Evolutionary conservation across 2,329 filamentous ascomycete genomes (phyloP), one percentile per base, ranked within the genome.

Genomic region (Pestalotiopsis sp.): DNA sequence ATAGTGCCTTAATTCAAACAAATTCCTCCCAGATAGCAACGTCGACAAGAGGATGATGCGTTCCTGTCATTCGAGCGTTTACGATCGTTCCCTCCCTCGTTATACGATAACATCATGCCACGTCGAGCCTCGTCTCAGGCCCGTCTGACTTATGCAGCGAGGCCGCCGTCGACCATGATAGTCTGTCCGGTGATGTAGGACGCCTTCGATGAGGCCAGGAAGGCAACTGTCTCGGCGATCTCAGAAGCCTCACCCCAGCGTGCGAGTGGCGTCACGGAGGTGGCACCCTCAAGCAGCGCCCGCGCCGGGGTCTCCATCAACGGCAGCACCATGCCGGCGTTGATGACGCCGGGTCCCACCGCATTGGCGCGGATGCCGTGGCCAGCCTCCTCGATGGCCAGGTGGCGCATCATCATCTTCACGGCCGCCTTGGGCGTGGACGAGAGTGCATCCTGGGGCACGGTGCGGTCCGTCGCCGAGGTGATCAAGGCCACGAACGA

Each of bases 151-250:
- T 64, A 68, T 14, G 66, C 66, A 58, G 66, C 45, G 1, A 70
- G 56, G 38, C 73, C 74, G 4, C 74, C 74, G 17, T 75, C 74
- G 38, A 75, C 69, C 57, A 68, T 70, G 39, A 74, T 49, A 3
- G 71, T 68, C 68, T 74, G 73, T 4, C 74, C 73, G 2, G 74
- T 74, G 39, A 75, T 65, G 58, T 66, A 75, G 2, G 70, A 71
- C 38, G 69, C 72, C 36, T 69, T 69, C 1, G 72, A 69, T 39
- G 72, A 71, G 23, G 70, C 68, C 23, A 75, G 61, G 59, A 75
- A 75, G 17, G 65, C 39, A 20, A 74, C 70, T 2, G 72, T 70
- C 61, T 72, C 71, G 2, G 73, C 74, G 17, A 68, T 61, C 62
- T 75, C 73, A 11, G 56, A 27, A 9, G 74, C 59, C 36, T 72